Evolutionary conservation across 1,284 basidiomycete genomes (phyloP), one percentile per base, ranked within the genome.

Genomic region (Chondrostereum purpureum): DNA sequence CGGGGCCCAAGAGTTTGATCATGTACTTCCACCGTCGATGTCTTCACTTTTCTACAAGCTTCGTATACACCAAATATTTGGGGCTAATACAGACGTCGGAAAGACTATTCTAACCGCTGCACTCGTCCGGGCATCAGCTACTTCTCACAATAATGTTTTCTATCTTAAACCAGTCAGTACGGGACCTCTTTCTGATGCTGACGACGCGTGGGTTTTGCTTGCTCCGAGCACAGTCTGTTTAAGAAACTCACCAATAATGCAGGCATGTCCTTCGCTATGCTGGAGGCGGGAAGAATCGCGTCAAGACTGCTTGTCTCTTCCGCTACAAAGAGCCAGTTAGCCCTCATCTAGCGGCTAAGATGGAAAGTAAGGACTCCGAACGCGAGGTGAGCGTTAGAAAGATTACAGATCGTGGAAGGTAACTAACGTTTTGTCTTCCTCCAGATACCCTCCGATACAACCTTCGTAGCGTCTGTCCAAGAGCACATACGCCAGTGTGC

Each of bases 101-200:
- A 96, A 97, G 68, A 95, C 92, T 0, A 72, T 96, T 49, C 70
- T 96, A 45, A 87, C 89, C 0, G 80, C 92, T 2, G 90, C 89
- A 2, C 78, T 97, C 22, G 77, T 83, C 37, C 75, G 87, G 23
- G 83, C 89, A 0, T 88, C 88, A 17, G 81, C 81, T 1, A 58
- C 64, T 0, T 64, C 58, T 20, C 64, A 69, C 34, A 70, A 68
- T 13, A 58, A 61, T 27, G 84, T 88, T 0, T 86, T 81, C 55
- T 96, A 96, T 58, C 68, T 96, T 50, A 97, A 96, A 60, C 93
- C 92, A 0, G 81, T 95, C 51, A 93, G 90, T 59, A 94, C 93
- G 0, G 92, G 93, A 1, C 72, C 83, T 1, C 69, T 77, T n/a
- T 64, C 76, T 19, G 83, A 89, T 50, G 88, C 90, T 14, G 92